These are phyloP conservation scores for Colletotrichum truncatum DNA, from an alignment of 2,329 filamentous ascomycete genomes.

Conservation along the genomic window DNA sequence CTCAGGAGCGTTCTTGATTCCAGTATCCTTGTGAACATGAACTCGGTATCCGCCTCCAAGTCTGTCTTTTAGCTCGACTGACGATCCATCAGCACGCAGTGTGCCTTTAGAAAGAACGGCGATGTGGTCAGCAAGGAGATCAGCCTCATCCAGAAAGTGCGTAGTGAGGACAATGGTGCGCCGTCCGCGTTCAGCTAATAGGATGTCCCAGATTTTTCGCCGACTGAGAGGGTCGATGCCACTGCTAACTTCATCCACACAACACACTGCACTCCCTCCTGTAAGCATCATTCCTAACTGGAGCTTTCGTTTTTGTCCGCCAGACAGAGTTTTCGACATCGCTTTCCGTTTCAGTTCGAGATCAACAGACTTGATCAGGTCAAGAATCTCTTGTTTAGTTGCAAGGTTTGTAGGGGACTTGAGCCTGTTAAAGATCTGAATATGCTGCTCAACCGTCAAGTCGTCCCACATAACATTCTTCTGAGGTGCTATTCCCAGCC, in stretches of 20 bases:
- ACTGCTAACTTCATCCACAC: conserved; percentile 90
- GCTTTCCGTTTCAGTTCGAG: conserved; percentile 78
- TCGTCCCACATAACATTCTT: conserved; percentile 96
- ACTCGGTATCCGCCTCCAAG: conserved; percentile 88
- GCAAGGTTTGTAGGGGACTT: conserved; percentile 72
- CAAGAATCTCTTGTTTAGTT: conserved; percentile 64
- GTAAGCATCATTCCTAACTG: conserved; percentile 97
- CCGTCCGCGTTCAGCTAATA: conserved; percentile 82
- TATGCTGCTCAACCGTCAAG: conserved; percentile 85
- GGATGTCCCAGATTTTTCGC: conserved; percentile 93
- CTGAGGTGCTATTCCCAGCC: conserved; percentile 88
- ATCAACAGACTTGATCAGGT: conserved; percentile 77
- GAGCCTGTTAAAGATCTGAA: conserved; percentile 83
- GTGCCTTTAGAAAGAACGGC: conserved; percentile 87
- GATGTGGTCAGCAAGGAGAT: conserved; percentile 88
- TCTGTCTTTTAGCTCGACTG: conserved; percentile 84
- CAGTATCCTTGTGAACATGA: conserved; percentile 71
- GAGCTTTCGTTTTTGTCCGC: conserved; percentile 91
- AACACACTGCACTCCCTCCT: conserved; percentile 87
- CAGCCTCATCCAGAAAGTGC: conserved; percentile 93
- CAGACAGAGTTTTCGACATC: conserved; percentile 80
- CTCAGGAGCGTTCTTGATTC: conserved; percentile 55
- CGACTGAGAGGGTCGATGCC: conserved; percentile 88
- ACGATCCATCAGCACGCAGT: conserved; percentile 83
- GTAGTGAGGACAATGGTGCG: conserved; percentile 90